Evolutionary conservation across 1,139 yeast species (phyloP).

Genomic region (Saccharomyces hybrid): DNA sequence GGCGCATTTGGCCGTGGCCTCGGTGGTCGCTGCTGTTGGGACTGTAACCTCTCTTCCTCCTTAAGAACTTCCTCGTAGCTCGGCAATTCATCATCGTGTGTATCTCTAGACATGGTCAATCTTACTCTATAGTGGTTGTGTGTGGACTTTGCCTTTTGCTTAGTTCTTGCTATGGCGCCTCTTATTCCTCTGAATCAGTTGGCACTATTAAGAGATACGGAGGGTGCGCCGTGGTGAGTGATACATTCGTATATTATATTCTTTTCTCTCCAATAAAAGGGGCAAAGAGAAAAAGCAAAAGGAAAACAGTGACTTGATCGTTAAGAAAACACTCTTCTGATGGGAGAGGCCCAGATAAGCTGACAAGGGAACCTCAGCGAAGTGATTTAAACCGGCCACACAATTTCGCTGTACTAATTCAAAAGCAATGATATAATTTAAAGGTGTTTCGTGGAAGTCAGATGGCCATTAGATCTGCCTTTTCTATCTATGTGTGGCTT

Average conservation of each 20-base stretch:
- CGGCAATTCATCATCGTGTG: constrained; percentile 3
- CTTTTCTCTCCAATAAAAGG: not conserved
- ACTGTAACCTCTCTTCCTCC: constrained; percentile 3
- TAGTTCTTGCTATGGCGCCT: not conserved
- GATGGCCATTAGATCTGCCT: not conserved
- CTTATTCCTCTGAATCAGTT: not conserved
- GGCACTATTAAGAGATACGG: not conserved
- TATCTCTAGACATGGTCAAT: not conserved
- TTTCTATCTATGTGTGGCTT: not conserved
- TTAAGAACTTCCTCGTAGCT: constrained; percentile 6
- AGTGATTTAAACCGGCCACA: not conserved
- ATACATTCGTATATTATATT: not conserved
- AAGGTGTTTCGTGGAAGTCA: not conserved
- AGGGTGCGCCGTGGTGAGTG: not conserved
- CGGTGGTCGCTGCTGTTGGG: constrained; percentile 3
- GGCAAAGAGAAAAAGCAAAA: not conserved
- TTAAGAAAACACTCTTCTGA: not conserved
- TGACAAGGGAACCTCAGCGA: not conserved
- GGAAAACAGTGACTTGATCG: not conserved
- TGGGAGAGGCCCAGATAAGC: not conserved
- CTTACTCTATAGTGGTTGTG: not conserved
- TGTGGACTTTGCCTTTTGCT: not conserved
- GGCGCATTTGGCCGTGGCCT: constrained; percentile 10
- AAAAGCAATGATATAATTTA: not conserved
- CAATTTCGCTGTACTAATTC: not conserved